A percentile compares a stretch with the other conserved stretches of the same genome.
Evolutionary conservation across 169 alveolate genomes (phyloP).

Genomic region (Eimeria praecox): DNA sequence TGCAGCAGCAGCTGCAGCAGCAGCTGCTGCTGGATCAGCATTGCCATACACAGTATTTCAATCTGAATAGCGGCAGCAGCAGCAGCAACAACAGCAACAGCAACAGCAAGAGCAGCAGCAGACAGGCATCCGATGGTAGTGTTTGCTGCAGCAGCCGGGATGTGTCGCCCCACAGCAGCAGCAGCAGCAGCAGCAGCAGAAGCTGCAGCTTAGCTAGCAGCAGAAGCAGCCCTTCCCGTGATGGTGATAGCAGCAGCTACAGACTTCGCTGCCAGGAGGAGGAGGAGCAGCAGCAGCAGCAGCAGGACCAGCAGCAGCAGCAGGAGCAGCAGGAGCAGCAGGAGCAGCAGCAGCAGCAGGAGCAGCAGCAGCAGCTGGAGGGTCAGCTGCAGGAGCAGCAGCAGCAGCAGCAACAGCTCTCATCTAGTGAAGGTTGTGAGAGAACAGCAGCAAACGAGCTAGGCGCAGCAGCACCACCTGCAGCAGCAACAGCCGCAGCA

Average conservation of each 20-base stretch:
- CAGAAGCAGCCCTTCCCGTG: background rate
- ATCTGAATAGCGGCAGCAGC: slow-evolving; percentile 18
- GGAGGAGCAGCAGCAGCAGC: slow-evolving; percentile 2
- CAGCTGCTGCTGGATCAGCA: slow-evolving; percentile 43
- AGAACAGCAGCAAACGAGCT: background rate
- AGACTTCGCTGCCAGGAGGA: background rate
- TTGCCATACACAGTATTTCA: slow-evolving; percentile 26
- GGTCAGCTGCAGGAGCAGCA: background rate
- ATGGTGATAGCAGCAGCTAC: background rate
- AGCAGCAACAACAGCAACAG: slow-evolving; percentile 39
- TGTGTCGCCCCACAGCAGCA: no score
- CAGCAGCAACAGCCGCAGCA: background rate
- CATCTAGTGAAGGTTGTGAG: background rate
- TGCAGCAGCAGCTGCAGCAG: slow-evolving; percentile 41
- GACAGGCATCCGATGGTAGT: no score
- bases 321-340: slow-evolving; percentile 45
- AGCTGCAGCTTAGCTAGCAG: slow-evolving; percentile 7
- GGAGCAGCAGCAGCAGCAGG: slow-evolving; percentile 51
- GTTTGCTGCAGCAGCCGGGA: no score
- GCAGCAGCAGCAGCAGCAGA: slow-evolving; percentile 33
- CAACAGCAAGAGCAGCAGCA: slow-evolving; percentile 1
- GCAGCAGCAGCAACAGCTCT: slow-evolving; percentile 27
- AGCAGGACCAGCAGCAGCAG: slow-evolving; percentile 25
- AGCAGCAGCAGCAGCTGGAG: background rate
- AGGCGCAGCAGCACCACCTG: background rate